Conservation (phyloP, 2,329 filamentous ascomycete genomes). For the Lasiodiplodia theobromae region DNA sequence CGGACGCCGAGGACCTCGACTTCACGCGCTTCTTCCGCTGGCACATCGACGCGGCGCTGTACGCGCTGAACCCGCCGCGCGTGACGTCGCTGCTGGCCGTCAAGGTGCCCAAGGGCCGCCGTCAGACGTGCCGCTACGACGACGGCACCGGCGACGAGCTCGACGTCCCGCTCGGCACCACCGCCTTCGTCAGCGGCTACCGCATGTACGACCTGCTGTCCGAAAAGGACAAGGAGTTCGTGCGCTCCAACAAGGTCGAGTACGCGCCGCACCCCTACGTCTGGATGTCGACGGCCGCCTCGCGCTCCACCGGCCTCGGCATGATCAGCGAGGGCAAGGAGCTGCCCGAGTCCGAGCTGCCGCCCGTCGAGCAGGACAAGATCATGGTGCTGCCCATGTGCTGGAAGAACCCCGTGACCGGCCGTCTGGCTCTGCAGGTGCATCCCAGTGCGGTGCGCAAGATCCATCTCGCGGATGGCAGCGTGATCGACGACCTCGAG, state of each 20-base stretch:
- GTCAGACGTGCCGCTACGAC: conserved; percentile 75
- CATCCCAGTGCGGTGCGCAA: conserved; percentile 75
- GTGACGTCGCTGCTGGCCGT: conserved; percentile 78
- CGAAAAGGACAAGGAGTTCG: conserved; percentile 71
- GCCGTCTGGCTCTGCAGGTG: conserved; percentile 72
- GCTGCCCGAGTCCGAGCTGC: conserved; percentile 65
- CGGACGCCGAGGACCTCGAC: conserved; percentile 65
- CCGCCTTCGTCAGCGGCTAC: conserved; percentile 76
- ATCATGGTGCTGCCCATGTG: conserved; percentile 77
- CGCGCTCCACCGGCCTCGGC: conserved; percentile 73
- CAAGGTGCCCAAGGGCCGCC: conserved; percentile 70
- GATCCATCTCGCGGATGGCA: conserved; percentile 71
- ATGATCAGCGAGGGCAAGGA: conserved; percentile 72
- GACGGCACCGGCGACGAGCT: conserved; percentile 72
- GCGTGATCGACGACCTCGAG: conserved; percentile 71
- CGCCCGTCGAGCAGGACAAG: conserved; percentile 69
- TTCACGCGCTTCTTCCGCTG: conserved; percentile 74
- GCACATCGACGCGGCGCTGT: conserved; percentile 82
- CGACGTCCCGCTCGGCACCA: conserved; percentile 75
- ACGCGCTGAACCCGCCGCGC: conserved; percentile 75
- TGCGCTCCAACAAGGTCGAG: conserved; percentile 70
- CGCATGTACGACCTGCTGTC: conserved; percentile 73
- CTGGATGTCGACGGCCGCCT: conserved; percentile 77
- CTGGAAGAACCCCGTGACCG: conserved; percentile 78
- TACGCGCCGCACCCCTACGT: conserved; percentile 83